These are phyloP conservation scores for Isatis lusitanica DNA, from an alignment of 441 rosid species.

Conservation along the genomic window DNA sequence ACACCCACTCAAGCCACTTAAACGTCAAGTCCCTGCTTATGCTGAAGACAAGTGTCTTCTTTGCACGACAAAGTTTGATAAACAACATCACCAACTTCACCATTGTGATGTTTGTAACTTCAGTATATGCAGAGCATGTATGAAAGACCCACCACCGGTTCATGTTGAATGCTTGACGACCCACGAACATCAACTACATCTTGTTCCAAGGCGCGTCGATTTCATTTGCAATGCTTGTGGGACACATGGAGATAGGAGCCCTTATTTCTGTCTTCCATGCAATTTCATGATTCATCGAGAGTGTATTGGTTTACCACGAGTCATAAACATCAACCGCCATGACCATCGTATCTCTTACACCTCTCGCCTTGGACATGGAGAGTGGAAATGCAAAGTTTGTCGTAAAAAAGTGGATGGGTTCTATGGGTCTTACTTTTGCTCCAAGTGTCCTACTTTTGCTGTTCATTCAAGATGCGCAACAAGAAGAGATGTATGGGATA, in stretches of 20 bases:
- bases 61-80: not conserved
- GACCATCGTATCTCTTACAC: constrained; percentile 9
- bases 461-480: constrained; percentile 27
- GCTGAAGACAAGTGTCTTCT: not conserved
- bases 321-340: constrained; percentile 26
- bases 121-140: not conserved
- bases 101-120: not conserved
- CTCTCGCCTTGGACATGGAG: not conserved
- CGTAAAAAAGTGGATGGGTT: not conserved
- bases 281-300: constrained; percentile 8
- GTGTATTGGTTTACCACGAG: not conserved
- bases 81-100: not conserved
- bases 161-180: constrained; percentile 32
- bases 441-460: not conserved
- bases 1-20: not conserved
- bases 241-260: constrained; percentile 35
- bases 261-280: constrained; percentile 39
- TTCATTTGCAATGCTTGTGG: constrained; percentile 47
- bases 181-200: too few relatives aligned
- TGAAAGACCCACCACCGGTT: not conserved
- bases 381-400: constrained; percentile 1
- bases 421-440: constrained; percentile 25
- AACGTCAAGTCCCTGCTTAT: not conserved
- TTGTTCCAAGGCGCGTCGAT: too few relatives aligned
- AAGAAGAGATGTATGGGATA: not conserved